These are phyloP conservation scores for Terana coerulea DNA, from an alignment of 768 basidiomycete genomes.

Conservation along the genomic window DNA sequence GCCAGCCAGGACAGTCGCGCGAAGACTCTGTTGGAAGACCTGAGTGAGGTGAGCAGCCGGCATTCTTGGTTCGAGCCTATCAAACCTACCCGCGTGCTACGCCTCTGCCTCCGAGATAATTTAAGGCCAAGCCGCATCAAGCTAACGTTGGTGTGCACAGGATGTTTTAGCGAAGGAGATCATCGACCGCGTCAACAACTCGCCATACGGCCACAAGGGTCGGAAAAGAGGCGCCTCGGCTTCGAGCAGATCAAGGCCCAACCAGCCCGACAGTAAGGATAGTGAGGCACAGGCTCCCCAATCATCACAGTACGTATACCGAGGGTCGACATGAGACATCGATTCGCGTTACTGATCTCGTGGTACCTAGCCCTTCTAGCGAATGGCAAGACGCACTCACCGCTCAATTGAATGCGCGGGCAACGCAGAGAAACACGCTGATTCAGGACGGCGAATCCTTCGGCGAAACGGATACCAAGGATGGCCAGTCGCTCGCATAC, in stretches of 20 bases:
- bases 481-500: slow-evolving; percentile 1
- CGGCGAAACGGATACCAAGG: slow-evolving; percentile 4
- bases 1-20: slow-evolving; percentile 38
- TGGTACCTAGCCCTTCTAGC: slow-evolving; percentile 56
- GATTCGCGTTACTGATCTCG: not conserved
- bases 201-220: slow-evolving; percentile 74
- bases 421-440: slow-evolving; percentile 22
- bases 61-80: not conserved
- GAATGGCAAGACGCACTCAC: slow-evolving; percentile 79
- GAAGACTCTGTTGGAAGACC: slow-evolving; percentile 35
- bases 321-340: not conserved
- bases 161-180: slow-evolving; percentile 81
- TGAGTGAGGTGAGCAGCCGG: slow-evolving; percentile 33
- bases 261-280: slow-evolving; percentile 16
- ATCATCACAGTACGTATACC: slow-evolving; percentile 56
- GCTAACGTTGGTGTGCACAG: too few relatives aligned
- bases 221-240: slow-evolving; percentile 41
- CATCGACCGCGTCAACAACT: slow-evolving; percentile 74
- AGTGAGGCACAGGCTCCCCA: slow-evolving; percentile 24
- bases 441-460: slow-evolving; percentile 17
- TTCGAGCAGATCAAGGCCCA: slow-evolving; percentile 20
- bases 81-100: not conserved
- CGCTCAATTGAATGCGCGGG: slow-evolving; percentile 25
- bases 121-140: too few relatives aligned
- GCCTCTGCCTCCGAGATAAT: not conserved